phyloP scores from a whole-genome alignment of 1,284 basidiomycete species.

The Rhodotorula sp. region DNA sequence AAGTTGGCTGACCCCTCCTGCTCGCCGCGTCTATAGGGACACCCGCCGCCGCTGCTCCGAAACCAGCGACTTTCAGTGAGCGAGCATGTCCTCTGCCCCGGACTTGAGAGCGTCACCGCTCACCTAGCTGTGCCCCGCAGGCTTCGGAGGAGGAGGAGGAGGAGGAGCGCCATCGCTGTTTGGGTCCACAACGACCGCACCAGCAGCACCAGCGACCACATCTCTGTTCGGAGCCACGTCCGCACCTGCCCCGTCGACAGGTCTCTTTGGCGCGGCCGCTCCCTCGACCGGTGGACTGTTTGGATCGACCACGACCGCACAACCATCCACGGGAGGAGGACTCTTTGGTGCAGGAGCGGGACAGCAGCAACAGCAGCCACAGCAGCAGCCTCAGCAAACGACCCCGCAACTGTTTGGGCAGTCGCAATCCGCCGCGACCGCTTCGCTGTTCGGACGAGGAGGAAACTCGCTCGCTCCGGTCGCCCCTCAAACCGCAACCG shows the following conservation, averaged over 20 bases:
- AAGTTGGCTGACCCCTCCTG: too few relatives aligned
- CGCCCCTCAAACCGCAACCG: background rate
- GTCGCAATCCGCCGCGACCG: conserved; percentile 34
- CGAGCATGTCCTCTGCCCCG: background rate
- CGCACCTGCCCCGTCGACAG: background rate
- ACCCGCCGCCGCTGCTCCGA: too few relatives aligned
- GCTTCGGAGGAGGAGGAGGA: too few relatives aligned
- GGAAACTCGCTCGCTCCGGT: conserved; percentile 13
- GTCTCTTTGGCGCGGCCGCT: background rate
- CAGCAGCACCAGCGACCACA: background rate
- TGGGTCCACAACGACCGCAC: conserved; percentile 2
- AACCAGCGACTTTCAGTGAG: background rate
- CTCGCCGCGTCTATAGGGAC: background rate
- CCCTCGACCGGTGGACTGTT: conserved; percentile 5
- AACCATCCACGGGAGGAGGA: background rate
- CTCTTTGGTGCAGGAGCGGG: conserved; percentile 7
- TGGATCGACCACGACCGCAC: background rate
- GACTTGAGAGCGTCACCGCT: background rate
- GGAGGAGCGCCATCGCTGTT: conserved; percentile 1
- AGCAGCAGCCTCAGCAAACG: conserved; percentile 1
- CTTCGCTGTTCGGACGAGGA: conserved; percentile 38
- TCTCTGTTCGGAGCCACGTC: conserved; percentile 13
- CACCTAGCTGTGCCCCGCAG: background rate
- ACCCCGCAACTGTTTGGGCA: conserved; percentile 31
- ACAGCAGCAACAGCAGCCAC: conserved; percentile 3